Evolutionary conservation across 1,139 yeast genomes (phyloP), one percentile per base, ranked within the genome.

Genomic region (Yamadazyma sp.): DNA sequence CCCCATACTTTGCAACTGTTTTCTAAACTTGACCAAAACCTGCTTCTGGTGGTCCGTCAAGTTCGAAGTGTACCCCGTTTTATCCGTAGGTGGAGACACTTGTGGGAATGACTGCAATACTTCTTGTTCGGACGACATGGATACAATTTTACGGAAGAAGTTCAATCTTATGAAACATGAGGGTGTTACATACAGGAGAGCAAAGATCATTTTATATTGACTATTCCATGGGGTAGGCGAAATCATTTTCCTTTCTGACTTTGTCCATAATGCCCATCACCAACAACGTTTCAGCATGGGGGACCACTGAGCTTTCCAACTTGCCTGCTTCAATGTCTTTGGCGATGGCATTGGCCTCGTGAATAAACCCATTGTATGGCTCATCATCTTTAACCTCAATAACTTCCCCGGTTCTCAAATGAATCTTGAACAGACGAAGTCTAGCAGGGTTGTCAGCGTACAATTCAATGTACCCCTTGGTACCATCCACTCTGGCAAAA

Each of bases 11-110:
- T 62, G 64, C 51, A 90, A 72, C 40, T 73, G 67, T 22, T 68
- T 70, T 51, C 82, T 78, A 44, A 92, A 65, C 50, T 77, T 73
- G 38, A 68, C 74, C 45, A 89, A 64, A 25, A 76, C 74, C 30
- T 67, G 64, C 57, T 75, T 70, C 62, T 92, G 96, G 35, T 78
- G 81, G 6, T 73, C 76, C 15, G 87, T 82, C 45, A 88, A 67
- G 57, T 78, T 80, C 23, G 96, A 95, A 24, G 95, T 89, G 63
- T 80, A 82, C 6, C 98, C 98, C 12, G 88, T 72, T 45, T 62
- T 70, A 10, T 61, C 64, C 22, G 80, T 70, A 18, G 81, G 77
- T 10, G 86, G 82, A 37, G 80, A 68, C 15, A 62, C 65, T 56
- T 84, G 90, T 25, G 95, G 95, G 58, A 75, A 86, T 9, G 85